Percentiles rank a stretch among this genome's conserved stretches.
Evolutionary conservation across 2,329 filamentous ascomycete species (phyloP).

Genomic region (Pseudocercospora vitis): DNA sequence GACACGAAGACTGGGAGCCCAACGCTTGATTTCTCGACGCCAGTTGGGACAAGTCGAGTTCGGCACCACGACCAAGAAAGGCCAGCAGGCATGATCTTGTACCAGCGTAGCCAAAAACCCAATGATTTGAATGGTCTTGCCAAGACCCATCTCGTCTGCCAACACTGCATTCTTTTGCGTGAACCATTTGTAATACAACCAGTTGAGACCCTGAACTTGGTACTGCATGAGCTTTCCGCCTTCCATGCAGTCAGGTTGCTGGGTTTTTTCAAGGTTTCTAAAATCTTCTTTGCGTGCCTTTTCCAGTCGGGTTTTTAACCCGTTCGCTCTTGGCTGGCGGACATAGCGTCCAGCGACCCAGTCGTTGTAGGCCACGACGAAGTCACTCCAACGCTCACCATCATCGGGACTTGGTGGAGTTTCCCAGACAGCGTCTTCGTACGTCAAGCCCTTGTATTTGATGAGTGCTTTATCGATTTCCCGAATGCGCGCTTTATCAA

Average conservation of each 20-base stretch:
- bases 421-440: constrained; percentile 92
- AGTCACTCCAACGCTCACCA: constrained; percentile 73
- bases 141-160: constrained; percentile 96
- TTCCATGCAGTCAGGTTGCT: constrained; percentile 71
- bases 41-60: constrained; percentile 98
- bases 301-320: constrained; percentile 67
- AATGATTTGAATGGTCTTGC: constrained; percentile 94
- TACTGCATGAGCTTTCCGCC: constrained; percentile 89
- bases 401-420: constrained; percentile 66
- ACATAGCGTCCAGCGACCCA: constrained; percentile 80
- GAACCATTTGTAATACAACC: constrained; percentile 90
- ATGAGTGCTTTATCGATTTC: constrained; percentile 74
- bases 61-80: constrained; percentile 88
- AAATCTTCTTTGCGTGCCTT: constrained; percentile 69
- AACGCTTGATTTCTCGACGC: constrained; percentile 92
- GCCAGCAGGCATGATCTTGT: constrained; percentile 69
- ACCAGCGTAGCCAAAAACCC: constrained; percentile 72
- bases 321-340: constrained; percentile 53
- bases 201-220: constrained; percentile 89
- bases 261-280: constrained; percentile 62
- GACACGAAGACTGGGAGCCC: constrained; percentile 80
- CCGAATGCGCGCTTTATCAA: constrained; percentile 69
- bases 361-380: constrained; percentile 79
- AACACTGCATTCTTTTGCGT: constrained; percentile 80
- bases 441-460: constrained; percentile 89